These are phyloP conservation scores for Pseudomassariella vexata DNA, from an alignment of 2,329 filamentous ascomycete species.

Conservation along the genomic window DNA sequence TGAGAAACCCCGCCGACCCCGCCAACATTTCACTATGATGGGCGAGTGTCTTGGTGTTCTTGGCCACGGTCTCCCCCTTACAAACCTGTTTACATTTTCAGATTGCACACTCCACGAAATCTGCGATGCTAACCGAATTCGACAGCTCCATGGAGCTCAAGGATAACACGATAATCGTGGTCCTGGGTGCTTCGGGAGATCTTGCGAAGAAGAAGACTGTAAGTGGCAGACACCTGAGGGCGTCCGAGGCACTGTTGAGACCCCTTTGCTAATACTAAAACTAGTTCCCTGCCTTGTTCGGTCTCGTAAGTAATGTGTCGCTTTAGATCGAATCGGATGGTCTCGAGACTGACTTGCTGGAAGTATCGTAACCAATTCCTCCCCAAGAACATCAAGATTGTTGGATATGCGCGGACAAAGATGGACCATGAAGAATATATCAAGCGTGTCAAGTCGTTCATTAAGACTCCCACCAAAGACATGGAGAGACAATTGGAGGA, in stretches of 20 bases:
- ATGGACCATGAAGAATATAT: slow-evolving; percentile 98
- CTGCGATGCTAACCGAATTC: slow-evolving; percentile 27
- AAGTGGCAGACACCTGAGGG: slow-evolving; percentile 28
- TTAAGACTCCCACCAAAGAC: slow-evolving; percentile 97
- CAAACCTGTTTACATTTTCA: slow-evolving; percentile 7
- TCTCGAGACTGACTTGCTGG: slow-evolving; percentile 1
- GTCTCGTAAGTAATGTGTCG: slow-evolving; percentile 66
- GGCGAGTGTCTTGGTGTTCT: not conserved
- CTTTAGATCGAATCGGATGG: no score
- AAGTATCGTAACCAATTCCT: slow-evolving; percentile 99
- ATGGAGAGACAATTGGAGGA: slow-evolving; percentile 91
- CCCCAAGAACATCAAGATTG: slow-evolving; percentile 90
- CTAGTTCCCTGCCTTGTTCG: slow-evolving; percentile 94
- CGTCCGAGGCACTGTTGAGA: slow-evolving; percentile 6
- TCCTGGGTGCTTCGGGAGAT: slow-evolving; percentile 95
- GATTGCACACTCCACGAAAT: no score
- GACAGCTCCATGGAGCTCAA: slow-evolving; percentile 86
- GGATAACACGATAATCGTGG: slow-evolving; percentile 95
- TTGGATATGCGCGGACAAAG: slow-evolving; percentile 98
- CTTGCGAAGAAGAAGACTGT: slow-evolving; percentile 99
- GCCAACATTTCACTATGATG: slow-evolving; percentile 22
- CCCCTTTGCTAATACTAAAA: slow-evolving; percentile 22
- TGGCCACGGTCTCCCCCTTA: no score
- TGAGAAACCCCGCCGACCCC: slow-evolving; percentile 24
- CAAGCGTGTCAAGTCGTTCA: slow-evolving; percentile 91